A percentile compares a stretch with the other conserved stretches of the same genome.
These are phyloP conservation scores for Candolleomyces efflorescens DNA, from an alignment of 768 basidiomycete species.

Conservation along the genomic window DNA sequence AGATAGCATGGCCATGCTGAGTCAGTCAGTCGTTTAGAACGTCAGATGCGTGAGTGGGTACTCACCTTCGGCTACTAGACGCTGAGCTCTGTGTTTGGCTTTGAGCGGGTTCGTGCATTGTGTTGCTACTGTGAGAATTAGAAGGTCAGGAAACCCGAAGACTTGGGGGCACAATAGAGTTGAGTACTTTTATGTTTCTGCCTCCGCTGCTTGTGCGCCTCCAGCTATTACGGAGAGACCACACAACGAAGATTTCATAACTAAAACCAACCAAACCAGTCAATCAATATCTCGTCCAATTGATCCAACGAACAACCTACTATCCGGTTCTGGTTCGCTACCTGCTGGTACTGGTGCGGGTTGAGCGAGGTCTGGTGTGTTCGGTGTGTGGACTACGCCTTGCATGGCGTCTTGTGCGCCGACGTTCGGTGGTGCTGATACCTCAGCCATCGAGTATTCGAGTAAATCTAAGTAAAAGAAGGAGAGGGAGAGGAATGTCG, in stretches of 20 bases:
- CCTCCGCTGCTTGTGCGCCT: conserved; percentile 70
- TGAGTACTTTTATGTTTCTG: conserved; percentile 88
- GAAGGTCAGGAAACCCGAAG: no score
- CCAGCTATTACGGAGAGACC: conserved; percentile 89
- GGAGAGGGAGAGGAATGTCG: background rate
- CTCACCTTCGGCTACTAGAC: conserved; percentile 76
- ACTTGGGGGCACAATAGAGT: no score
- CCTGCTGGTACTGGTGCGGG: background rate
- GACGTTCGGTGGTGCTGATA: background rate
- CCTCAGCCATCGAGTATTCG: background rate
- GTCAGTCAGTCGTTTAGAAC: no score
- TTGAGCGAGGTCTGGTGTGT: background rate
- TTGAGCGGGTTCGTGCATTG: conserved; percentile 90
- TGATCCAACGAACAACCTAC: background rate
- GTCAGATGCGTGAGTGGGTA: no score
- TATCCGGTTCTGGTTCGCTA: background rate
- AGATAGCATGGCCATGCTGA: background rate
- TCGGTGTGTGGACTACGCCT: background rate
- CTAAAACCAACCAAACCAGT: no score
- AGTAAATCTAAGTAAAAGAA: background rate
- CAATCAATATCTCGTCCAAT: background rate
- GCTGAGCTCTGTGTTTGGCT: conserved; percentile 77
- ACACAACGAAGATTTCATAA: conserved; percentile 82
- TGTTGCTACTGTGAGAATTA: conserved; percentile 52
- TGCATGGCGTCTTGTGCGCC: conserved; percentile 1